These are phyloP conservation scores for Barbarea vulgaris DNA, from an alignment of 345 rosid species.

Conservation along the genomic window DNA sequence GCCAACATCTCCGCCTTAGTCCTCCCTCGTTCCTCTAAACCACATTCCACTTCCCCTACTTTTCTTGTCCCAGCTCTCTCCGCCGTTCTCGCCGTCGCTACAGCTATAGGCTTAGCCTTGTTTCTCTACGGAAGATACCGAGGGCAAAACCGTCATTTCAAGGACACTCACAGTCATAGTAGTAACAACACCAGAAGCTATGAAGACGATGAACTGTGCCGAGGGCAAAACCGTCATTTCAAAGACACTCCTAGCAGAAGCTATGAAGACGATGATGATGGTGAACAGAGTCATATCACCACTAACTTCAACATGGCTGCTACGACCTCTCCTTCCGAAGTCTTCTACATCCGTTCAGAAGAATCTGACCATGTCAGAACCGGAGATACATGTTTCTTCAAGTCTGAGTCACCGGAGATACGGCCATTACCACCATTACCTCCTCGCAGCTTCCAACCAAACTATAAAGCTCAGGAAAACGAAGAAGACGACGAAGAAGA, in stretches of 20 bases:
- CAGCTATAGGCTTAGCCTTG: constrained; percentile 39
- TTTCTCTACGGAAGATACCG: constrained; percentile 54
- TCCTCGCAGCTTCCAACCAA: constrained; percentile 47
- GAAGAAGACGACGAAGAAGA: constrained; percentile 39
- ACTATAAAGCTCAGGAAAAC: constrained; percentile 41
- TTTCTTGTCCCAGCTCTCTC: constrained; percentile 52
- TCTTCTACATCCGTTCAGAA: constrained; percentile 58
- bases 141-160: constrained; percentile 31
- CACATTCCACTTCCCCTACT: constrained; percentile 51
- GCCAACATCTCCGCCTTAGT: constrained; percentile 85
- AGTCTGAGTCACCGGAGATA: constrained; percentile 86
- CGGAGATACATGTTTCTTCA: constrained; percentile 46
- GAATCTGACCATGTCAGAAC: constrained; percentile 36
- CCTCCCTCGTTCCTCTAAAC: constrained; percentile 60
- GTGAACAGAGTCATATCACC: constrained; percentile 29
- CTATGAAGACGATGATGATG: constrained; percentile 1
- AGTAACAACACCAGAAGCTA: constrained; percentile 23
- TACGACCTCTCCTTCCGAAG: constrained; percentile 60
- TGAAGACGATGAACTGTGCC: neutral
- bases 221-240: constrained; percentile 34
- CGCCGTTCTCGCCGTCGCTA: constrained; percentile 51
- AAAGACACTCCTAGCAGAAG: constrained; percentile 29
- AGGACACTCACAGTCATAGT: constrained; percentile 12
- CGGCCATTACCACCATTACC: constrained; percentile 85
- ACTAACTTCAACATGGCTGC: constrained; percentile 52